Percentiles rank a stretch among this genome's conserved stretches.
phyloP scores from a whole-genome alignment of 2,329 filamentous ascomycete species.

The Anisogramma anomala region DNA sequence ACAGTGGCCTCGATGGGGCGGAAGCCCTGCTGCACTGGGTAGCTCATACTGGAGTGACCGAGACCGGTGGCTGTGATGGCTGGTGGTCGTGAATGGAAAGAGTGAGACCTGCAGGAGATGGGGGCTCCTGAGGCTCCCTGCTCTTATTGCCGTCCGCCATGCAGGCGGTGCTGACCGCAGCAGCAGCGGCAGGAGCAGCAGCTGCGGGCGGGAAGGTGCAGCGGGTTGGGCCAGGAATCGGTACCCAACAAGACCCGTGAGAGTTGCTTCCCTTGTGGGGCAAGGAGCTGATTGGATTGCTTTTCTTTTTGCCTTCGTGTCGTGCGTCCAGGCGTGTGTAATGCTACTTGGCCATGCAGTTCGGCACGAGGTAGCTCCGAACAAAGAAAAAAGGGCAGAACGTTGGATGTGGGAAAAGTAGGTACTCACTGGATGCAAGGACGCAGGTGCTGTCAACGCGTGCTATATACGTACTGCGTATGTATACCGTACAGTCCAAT shows the following conservation, averaged over 20 bases:
- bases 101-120: conserved; percentile 19
- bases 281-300: conserved; percentile 6
- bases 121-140: conserved; percentile 21
- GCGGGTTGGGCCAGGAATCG: conserved; percentile 11
- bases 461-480: too few relatives aligned
- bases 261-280: conserved; percentile 10
- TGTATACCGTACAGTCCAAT: too few relatives aligned
- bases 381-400: conserved; percentile 3
- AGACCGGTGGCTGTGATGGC: conserved; percentile 18
- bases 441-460: too few relatives aligned
- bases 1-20: conserved; percentile 29
- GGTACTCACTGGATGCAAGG: conserved; percentile 5
- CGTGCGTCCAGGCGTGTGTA: conserved; percentile 11
- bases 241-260: conserved; percentile 11
- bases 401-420: conserved; percentile 6
- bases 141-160: conserved; percentile 22
- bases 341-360: conserved; percentile 11
- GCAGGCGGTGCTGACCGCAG: conserved; percentile 12
- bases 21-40: conserved; percentile 24
- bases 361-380: conserved; percentile 1
- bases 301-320: conserved; percentile 7
- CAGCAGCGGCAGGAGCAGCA: conserved; percentile 11
- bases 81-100: conserved; percentile 19
- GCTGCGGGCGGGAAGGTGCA: conserved; percentile 17
- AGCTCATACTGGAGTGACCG: conserved; percentile 31